Evolutionary conservation across 768 basidiomycete genomes (phyloP).

Genomic region (Lepiota subincarnata): DNA sequence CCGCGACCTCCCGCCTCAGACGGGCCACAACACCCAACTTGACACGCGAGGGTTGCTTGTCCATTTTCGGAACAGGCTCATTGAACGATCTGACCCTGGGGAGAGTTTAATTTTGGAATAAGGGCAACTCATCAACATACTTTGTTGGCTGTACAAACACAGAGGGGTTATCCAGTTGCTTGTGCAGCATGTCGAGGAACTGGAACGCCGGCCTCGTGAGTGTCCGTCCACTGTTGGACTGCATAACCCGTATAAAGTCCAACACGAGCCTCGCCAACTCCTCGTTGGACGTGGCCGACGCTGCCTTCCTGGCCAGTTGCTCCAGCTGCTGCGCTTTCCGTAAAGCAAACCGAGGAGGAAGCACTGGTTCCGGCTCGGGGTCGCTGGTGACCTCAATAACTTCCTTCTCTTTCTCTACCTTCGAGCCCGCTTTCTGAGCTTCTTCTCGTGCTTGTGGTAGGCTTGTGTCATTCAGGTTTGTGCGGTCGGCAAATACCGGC

Average conservation of each 20-base stretch:
- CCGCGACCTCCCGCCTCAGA: conserved; percentile 50
- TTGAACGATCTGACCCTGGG: conserved; percentile 35
- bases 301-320: conserved; percentile 39
- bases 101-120: neutral
- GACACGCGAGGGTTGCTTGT: conserved; percentile 38
- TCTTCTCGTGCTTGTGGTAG: conserved; percentile 30
- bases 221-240: conserved; percentile 60
- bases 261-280: conserved; percentile 49
- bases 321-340: conserved; percentile 54
- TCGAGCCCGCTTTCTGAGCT: conserved; percentile 15
- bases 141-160: conserved; percentile 54
- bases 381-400: conserved; percentile 47
- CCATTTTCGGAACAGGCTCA: conserved; percentile 34
- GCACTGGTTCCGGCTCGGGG: conserved; percentile 26
- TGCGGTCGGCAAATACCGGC: conserved; percentile 47
- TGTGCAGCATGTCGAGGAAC: conserved; percentile 66
- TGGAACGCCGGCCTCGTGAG: conserved; percentile 67
- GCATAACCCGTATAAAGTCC: conserved; percentile 60
- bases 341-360: conserved; percentile 27
- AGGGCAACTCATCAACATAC: conserved; percentile 25
- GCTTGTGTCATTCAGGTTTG: conserved; percentile 37
- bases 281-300: conserved; percentile 48
- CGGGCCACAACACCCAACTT: conserved; percentile 60
- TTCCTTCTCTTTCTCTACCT: conserved; percentile 24
- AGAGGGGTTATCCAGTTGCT: conserved; percentile 67